phyloP scores from a whole-genome alignment of 306 rosid genomes.

The Malus domestica region DNA sequence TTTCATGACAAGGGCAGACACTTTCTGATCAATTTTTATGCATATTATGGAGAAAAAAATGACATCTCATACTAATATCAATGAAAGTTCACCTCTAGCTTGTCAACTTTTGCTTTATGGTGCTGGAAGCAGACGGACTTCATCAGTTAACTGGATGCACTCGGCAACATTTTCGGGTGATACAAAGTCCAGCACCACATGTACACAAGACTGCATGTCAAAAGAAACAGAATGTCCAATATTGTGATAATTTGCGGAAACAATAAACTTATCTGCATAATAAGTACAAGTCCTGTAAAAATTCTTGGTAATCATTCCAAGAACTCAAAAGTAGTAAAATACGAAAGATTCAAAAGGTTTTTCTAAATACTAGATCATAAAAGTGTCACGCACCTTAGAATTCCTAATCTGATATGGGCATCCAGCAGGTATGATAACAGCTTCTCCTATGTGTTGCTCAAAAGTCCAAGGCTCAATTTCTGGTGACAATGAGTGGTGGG shows the following conservation, averaged over 20 bases:
- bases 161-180: conserved; percentile 79
- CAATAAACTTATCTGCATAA: not conserved
- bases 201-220: conserved; percentile 69
- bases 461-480: conserved; percentile 98
- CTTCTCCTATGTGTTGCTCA: conserved; percentile 89
- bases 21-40: conserved; percentile 2
- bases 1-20: conserved; percentile 18
- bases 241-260: not conserved
- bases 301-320: not conserved
- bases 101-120: conserved; percentile 68
- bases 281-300: not conserved
- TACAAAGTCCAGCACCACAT: conserved; percentile 78
- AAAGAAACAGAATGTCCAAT: not conserved
- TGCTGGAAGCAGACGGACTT: conserved; percentile 65
- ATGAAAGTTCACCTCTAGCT: conserved; percentile 53
- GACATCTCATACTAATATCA: not conserved
- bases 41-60: conserved; percentile 6
- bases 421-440: conserved; percentile 96
- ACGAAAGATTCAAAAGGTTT: not conserved
- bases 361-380: not conserved
- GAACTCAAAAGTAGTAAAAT: not conserved
- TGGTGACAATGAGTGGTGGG: conserved; percentile 23
- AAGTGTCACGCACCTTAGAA: conserved; percentile 52
- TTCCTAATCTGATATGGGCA: conserved; percentile 90
- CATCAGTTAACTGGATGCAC: conserved; percentile 67